Evolutionary conservation across 345 rosid genomes (phyloP), one percentile per base, ranked within the genome.

Genomic region (Gossypium mustelinum): DNA sequence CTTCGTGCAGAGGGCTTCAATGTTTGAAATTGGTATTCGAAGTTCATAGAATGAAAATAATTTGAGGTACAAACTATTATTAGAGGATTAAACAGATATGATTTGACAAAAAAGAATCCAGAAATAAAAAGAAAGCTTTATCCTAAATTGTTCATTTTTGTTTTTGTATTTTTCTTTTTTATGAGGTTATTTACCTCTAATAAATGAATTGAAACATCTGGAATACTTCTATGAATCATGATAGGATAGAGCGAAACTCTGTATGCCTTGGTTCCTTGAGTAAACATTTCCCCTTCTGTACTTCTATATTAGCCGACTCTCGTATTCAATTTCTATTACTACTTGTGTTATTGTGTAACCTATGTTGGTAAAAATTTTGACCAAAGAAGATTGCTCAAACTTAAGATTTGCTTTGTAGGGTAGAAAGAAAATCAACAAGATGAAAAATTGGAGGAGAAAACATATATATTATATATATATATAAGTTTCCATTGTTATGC

Each of bases 1-100:
- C 96, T 95, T 76, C 94, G 93, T n/a, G 89, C 93, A 0, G 97
- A 95, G 87, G 98, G 92, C 51, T 95, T 92, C 76, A 91, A 89
- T 34, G 85, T 95, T 81, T 95, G 83, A 94, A 54, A 39, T 74
- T 17, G 56, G 29, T 45, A 67, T 55, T 61, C 50, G 52, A 68
- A 73, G 80, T 76, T 86, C 55, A 69, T 70, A 74, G 25, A 74
- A 58, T 45, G 3, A 81, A 55, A 84, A 56, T 22, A 39, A n/a
- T 71, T 56, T 74, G 82, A 73, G 70, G 64, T 72, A 68, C 65
- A 61, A 48, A 54, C 65, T 58, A 27, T 39, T 75, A 56, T 13
- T 77, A 64, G n/a, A 58, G 67, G 73, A 75, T 77, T 60, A 54
- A 13, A 25, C 59, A 70, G 44, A 44, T 43, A 61, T 52, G 41